phyloP scores from a whole-genome alignment of 345 rosid species.

The Lumnitzera littorea region DNA sequence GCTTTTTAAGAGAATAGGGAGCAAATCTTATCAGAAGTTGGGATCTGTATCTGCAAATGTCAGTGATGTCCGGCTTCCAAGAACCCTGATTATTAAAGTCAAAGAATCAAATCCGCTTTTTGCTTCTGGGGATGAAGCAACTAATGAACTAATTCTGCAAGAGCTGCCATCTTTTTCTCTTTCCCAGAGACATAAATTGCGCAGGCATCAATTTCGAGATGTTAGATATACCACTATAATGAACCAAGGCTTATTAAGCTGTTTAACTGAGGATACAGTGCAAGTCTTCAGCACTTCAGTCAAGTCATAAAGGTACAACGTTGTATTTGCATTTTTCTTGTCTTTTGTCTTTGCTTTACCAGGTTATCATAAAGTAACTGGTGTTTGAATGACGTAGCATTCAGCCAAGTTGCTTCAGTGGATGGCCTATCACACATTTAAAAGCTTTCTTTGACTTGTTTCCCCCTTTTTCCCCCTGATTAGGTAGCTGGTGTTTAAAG shows the following conservation, averaged over 20 bases:
- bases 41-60: constrained; percentile 43
- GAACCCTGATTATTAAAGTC: constrained; percentile 44
- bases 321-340: too few species aligned
- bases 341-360: too few species aligned
- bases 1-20: constrained; percentile 41
- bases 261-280: constrained; percentile 49
- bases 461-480: too few species aligned
- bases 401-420: too few species aligned
- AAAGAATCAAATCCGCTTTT: constrained; percentile 32
- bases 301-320: not conserved
- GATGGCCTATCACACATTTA: too few species aligned
- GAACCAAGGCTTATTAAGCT: constrained; percentile 42
- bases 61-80: constrained; percentile 58
- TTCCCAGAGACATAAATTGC: constrained; percentile 36
- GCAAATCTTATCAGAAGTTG: constrained; percentile 30
- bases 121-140: constrained; percentile 60
- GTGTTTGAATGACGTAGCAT: too few species aligned
- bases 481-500: too few species aligned
- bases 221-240: constrained; percentile 30
- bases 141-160: constrained; percentile 47
- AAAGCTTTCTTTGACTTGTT: too few species aligned
- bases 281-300: constrained; percentile 42
- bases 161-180: constrained; percentile 46
- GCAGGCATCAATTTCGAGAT: constrained; percentile 50
- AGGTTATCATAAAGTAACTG: too few species aligned